Conservation (phyloP, 1,139 yeast genomes). For the Yamadazyma sp. region DNA sequence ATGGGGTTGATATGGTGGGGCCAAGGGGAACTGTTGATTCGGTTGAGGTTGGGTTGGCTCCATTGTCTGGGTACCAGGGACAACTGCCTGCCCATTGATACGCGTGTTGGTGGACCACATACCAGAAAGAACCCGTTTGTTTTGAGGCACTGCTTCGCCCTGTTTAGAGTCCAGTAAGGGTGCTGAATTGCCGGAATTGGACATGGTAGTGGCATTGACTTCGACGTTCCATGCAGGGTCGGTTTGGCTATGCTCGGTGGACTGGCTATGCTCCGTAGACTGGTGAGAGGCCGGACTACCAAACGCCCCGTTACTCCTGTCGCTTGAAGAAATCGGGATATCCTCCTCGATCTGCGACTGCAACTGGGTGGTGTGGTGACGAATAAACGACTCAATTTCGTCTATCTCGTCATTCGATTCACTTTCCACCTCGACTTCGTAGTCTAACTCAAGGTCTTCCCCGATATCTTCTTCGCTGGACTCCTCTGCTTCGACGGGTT, state of each 20-base stretch:
- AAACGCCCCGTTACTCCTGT: background rate
- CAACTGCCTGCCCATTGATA: background rate
- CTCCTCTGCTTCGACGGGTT: conserved; percentile 8
- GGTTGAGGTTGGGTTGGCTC: background rate
- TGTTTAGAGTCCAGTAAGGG: too few relatives aligned
- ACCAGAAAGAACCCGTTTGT: background rate
- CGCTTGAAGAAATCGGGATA: background rate
- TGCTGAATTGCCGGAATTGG: background rate
- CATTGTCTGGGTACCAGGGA: background rate
- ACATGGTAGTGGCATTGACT: conserved; percentile 7
- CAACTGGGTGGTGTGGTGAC: conserved; percentile 26
- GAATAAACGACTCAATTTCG: conserved; percentile 33
- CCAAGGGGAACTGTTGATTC: background rate
- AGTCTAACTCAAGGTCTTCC: conserved; percentile 5
- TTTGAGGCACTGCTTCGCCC: background rate
- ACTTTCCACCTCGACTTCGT: conserved; percentile 3
- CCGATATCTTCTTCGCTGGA: conserved; percentile 5
- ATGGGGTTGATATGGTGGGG: background rate
- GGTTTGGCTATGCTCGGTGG: background rate
- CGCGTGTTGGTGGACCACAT: conserved; percentile 6
- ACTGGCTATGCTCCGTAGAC: too few relatives aligned
- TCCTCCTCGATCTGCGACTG: conserved; percentile 11
- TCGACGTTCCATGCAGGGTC: conserved; percentile 6
- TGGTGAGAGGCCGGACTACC: too few relatives aligned
- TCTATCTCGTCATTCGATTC: conserved; percentile 18